Evolutionary conservation across 768 basidiomycete genomes (phyloP).

Genomic region (Mycena latifolia): DNA sequence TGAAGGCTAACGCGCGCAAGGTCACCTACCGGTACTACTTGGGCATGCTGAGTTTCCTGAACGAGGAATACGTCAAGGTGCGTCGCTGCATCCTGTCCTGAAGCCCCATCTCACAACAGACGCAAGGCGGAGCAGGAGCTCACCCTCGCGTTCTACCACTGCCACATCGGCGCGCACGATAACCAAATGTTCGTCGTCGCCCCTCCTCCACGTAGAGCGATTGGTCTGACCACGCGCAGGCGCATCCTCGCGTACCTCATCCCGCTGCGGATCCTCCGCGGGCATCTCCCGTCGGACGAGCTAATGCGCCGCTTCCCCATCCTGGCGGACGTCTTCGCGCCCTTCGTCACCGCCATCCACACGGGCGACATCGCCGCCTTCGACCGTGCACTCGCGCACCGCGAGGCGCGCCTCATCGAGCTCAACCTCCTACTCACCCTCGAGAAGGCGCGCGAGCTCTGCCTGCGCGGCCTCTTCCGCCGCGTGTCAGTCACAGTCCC

Average conservation of each 20-base stretch:
- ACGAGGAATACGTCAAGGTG: constrained; percentile 91
- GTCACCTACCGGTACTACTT: constrained; percentile 94
- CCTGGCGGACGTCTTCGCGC: constrained; percentile 78
- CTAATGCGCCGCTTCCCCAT: constrained; percentile 81
- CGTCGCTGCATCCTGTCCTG: constrained; percentile 27
- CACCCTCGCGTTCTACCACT: constrained; percentile 88
- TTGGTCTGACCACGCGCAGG: constrained; percentile 53
- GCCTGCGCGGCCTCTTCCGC: constrained; percentile 85
- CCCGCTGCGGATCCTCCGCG: constrained; percentile 88
- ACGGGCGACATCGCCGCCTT: constrained; percentile 84
- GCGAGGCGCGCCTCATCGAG: constrained; percentile 83
- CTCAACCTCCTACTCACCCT: constrained; percentile 89
- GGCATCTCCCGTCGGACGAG: constrained; percentile 82
- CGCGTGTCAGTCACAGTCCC: constrained; percentile 65
- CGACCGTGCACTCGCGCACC: constrained; percentile 79
- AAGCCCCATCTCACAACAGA: background rate
- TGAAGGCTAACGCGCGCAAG: background rate
- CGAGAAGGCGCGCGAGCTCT: constrained; percentile 90
- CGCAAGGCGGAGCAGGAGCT: constrained; percentile 86
- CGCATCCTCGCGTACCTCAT: constrained; percentile 93
- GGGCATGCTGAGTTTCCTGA: constrained; percentile 94
- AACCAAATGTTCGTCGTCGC: constrained; percentile 82
- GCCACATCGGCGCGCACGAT: constrained; percentile 72
- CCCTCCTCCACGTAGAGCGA: background rate
- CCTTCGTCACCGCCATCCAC: constrained; percentile 86